These are phyloP conservation scores for Suillus placidus DNA, from an alignment of 768 basidiomycete species.

Conservation along the genomic window DNA sequence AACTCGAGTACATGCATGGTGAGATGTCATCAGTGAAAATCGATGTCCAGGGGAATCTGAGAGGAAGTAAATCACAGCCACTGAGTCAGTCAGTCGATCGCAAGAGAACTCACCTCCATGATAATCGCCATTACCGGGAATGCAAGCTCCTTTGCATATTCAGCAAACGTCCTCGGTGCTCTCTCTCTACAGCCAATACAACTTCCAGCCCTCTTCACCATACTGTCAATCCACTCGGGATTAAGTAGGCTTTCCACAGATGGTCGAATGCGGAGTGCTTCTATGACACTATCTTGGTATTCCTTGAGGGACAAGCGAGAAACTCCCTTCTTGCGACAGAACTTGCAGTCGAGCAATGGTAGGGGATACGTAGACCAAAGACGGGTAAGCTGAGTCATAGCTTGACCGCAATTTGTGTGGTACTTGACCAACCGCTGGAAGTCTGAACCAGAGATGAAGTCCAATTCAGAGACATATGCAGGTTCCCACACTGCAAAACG, in stretches of 20 bases:
- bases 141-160: constrained; percentile 32
- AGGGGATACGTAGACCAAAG: constrained; percentile 35
- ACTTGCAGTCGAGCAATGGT: constrained; percentile 36
- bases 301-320: constrained; percentile 33
- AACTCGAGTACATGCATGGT: background rate
- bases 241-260: constrained; percentile 34
- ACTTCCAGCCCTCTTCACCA: constrained; percentile 35
- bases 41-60: constrained; percentile 8
- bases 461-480: constrained; percentile 37
- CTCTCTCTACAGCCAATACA: constrained; percentile 33
- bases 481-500: constrained; percentile 38
- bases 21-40: constrained; percentile 4
- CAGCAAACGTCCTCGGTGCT: constrained; percentile 31
- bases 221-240: constrained; percentile 33
- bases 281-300: constrained; percentile 38
- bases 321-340: constrained; percentile 38
- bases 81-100: background rate
- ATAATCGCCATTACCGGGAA: constrained; percentile 32
- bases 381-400: constrained; percentile 36
- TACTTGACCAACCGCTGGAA: constrained; percentile 41
- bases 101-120: constrained; percentile 27
- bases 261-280: constrained; percentile 33
- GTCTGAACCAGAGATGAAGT: constrained; percentile 39
- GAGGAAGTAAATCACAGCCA: background rate
- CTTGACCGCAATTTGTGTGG: constrained; percentile 37